Evolutionary conservation across 306 rosid genomes (phyloP), one percentile per base, ranked within the genome.

Genomic region (Arachis hypogaea): DNA sequence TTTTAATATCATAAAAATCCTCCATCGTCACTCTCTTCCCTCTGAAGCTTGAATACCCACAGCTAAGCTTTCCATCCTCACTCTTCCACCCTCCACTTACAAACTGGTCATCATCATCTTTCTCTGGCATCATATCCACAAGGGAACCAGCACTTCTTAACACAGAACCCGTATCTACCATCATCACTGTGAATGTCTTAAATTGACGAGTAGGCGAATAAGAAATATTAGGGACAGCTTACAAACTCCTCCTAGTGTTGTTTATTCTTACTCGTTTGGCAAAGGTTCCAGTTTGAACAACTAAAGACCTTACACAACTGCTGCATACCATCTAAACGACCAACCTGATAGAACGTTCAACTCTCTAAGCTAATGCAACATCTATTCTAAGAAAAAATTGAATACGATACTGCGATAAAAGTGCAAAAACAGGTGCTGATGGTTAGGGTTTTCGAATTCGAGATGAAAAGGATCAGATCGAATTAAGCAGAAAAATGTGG

Each of bases 211-310:
- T 22, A 22, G 28, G 1, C 28, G 1, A 22, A 22, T 22, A 22
- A 22, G 1, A 22, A 22, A 22, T 22, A 22, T 1, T 22, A 22
- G 28, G 28, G 28, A 22, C 28, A 22, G 28, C 28, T 22, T 43
- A 73, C 63, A 78, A 83, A 54, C 58, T 69, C 88, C 75, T 86
- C 33, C 85, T 68, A 65, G 76, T 75, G 79, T 30, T 16, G 69
- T 64, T 72, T 74, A 79, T 33, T 66, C n/a, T 73, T 71, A 77
- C 75, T 54, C 72, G 76, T 59, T 55, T 78, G 16, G 75, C 52
- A 43, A 75, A 61, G 51, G 73, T 64, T 60, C 82, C 89, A 66
- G 88, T 88, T 80, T 70, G 89, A 81, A 86, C 76, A 79, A 88
- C 80, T 77, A 85, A 76, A 82, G 63, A 81, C 86, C 89, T 82